Percentiles rank a stretch among this genome's conserved stretches.
These are phyloP conservation scores for Coccinonectria pachysandricola DNA, from an alignment of 2,329 filamentous ascomycete species.

Conservation along the genomic window DNA sequence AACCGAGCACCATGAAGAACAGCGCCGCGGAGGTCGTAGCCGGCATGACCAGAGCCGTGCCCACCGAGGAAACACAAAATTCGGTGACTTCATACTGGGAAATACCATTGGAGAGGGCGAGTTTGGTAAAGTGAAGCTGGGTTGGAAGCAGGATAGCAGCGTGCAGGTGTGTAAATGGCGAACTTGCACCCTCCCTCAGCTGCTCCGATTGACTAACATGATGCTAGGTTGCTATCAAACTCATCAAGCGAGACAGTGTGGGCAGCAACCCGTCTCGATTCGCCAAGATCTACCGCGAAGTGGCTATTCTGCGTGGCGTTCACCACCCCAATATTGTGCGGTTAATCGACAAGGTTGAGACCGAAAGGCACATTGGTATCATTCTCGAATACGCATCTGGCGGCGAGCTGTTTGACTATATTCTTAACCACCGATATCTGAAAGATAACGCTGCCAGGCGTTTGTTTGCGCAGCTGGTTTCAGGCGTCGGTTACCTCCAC, in stretches of 20 bases:
- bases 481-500: constrained; percentile 92
- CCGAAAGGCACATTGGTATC: constrained; percentile 92
- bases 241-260: constrained; percentile 85
- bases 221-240: constrained; percentile 81
- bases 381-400: constrained; percentile 97
- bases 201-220: background rate
- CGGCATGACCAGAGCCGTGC: constrained; percentile 45
- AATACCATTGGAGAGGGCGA: constrained; percentile 96
- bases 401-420: constrained; percentile 96
- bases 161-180: constrained; percentile 50
- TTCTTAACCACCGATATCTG: constrained; percentile 89
- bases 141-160: constrained; percentile 92
- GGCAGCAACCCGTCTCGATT: constrained; percentile 81
- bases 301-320: constrained; percentile 76
- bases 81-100: constrained; percentile 91
- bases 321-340: constrained; percentile 96
- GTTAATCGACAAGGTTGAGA: constrained; percentile 97
- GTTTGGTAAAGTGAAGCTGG: constrained; percentile 97
- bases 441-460: constrained; percentile 87
- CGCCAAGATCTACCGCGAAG: constrained; percentile 95
- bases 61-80: constrained; percentile 64
- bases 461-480: constrained; percentile 90
- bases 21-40: constrained; percentile 41
- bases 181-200: too few species aligned
- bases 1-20: constrained; percentile 34